Evolutionary conservation across 805 yeast genomes (phyloP), one percentile per base, ranked within the genome.

Genomic region (Yarrowia sp.): DNA sequence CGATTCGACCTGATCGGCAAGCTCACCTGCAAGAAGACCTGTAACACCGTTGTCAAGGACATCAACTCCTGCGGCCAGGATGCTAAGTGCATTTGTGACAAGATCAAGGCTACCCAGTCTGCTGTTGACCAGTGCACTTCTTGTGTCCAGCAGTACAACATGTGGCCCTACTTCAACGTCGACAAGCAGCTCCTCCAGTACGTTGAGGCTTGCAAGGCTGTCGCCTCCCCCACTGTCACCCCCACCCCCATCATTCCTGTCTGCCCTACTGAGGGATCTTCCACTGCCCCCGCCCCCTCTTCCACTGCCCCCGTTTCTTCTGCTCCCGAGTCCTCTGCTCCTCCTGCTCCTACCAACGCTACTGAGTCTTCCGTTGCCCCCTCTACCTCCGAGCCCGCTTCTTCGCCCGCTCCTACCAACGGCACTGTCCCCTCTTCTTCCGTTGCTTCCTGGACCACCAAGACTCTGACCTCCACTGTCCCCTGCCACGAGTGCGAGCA

Each of bases 301-400:
- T 76, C 88, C 70, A 88, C 94, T 74, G 81, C 88, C 82, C 86
- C 96, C 70, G 86, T 88, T 80, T 85, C 88, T 76, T 92, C 92
- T 73, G 88, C 96, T 27, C 12, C 29, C 8, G 29, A 27, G 29
- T 53, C 66, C 47, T 63, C 72, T 51, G 56, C 72, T 65, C 67
- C 74, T 60, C 68, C 68, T 61, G 69, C 67, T 61, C 66, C 69
- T 31, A 65, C 69, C 62, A 65, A 69, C 59, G 47, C 63, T 35
- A 46, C 53, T 19, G 36, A 46, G 36, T 46, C 53, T 32, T 31
- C 53, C 10, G 63, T 14, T 10, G 33, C 62, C 24, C 24, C 62
- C 42, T 39, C 59, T 33, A 16, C 63, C 12, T 13, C 64, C n/a
- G 42, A 46, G 16, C 41, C 63, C 16, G 62, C 62, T 10, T 18